A percentile compares a stretch with the other conserved stretches of the same genome.
These are phyloP conservation scores for Coemansia sp. DNA, from an alignment of 192 early-diverging fungal genomes.

Conservation along the genomic window DNA sequence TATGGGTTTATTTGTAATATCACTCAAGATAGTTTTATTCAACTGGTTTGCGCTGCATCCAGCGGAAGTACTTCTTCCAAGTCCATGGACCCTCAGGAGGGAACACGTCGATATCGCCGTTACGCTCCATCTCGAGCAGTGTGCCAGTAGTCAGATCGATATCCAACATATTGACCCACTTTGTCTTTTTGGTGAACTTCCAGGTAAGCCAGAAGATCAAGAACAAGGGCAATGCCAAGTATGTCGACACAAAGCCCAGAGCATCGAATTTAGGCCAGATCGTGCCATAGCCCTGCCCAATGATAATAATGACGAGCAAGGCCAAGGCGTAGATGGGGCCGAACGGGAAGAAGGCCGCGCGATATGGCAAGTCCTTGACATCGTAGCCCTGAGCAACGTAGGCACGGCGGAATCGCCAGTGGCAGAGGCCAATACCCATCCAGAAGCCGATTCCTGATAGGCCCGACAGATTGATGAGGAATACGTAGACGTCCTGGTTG, in stretches of 20 bases:
- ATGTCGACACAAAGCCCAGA: constrained; percentile 60
- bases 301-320: constrained; percentile 63
- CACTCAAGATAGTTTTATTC: background rate
- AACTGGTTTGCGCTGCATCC: constrained; percentile 29
- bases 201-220: constrained; percentile 66
- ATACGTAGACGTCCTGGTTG: constrained; percentile 73
- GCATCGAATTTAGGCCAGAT: constrained; percentile 60
- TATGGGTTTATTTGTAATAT: background rate
- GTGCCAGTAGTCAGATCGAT: constrained; percentile 59
- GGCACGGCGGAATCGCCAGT: constrained; percentile 83
- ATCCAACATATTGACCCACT: constrained; percentile 64
- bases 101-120: constrained; percentile 39
- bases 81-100: background rate
- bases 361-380: constrained; percentile 70
- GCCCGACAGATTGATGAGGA: constrained; percentile 69
- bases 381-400: constrained; percentile 69
- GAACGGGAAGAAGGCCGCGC: constrained; percentile 73
- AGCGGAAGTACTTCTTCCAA: constrained; percentile 35
- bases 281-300: constrained; percentile 60
- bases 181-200: constrained; percentile 63
- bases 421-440: constrained; percentile 78
- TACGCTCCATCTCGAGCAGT: constrained; percentile 44
- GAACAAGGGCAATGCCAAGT: constrained; percentile 67
- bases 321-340: constrained; percentile 70
- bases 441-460: constrained; percentile 85